Percentiles rank a stretch among this genome's conserved stretches.
These are phyloP conservation scores for Psophocarpus tetragonolobus DNA, from an alignment of 306 rosid genomes.

Conservation along the genomic window DNA sequence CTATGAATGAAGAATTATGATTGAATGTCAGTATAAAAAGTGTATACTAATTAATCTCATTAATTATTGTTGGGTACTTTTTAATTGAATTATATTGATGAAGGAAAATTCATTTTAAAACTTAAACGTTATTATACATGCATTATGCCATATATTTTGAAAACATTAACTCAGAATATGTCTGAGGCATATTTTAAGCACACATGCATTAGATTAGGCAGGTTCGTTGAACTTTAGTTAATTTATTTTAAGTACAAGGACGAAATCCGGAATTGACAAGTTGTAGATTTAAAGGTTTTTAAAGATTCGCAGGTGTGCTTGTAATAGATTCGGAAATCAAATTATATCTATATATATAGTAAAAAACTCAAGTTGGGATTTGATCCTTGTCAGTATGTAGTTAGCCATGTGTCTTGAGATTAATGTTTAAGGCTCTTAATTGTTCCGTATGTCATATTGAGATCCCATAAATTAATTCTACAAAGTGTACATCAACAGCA, in stretches of 20 bases:
- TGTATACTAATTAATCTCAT: no score
- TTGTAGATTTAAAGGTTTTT: not conserved
- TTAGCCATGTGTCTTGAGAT: conserved; percentile 21
- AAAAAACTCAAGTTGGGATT: not conserved
- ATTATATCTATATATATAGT: not conserved
- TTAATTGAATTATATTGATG: not conserved
- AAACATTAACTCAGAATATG: not conserved
- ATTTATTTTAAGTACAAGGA: not conserved
- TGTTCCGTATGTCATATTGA: not conserved
- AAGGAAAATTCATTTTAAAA: not conserved
- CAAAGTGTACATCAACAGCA: not conserved
- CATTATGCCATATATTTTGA: not conserved
- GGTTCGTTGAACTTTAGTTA: not conserved
- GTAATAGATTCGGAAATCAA: conserved; percentile 19
- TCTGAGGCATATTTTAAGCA: not conserved
- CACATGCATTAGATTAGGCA: not conserved
- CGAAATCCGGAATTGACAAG: not conserved
- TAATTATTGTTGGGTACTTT: not conserved
- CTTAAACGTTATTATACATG: not conserved
- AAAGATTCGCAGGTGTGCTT: conserved; percentile 17
- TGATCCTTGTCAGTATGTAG: not conserved
- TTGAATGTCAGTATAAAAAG: no score
- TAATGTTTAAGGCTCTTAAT: conserved; percentile 5
- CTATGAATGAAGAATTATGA: no score
- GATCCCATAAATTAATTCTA: conserved; percentile 2